Base-by-base conservation (phyloP, 2,329 filamentous ascomycete genomes). In the Aureobasidium leucospermi region DNA sequence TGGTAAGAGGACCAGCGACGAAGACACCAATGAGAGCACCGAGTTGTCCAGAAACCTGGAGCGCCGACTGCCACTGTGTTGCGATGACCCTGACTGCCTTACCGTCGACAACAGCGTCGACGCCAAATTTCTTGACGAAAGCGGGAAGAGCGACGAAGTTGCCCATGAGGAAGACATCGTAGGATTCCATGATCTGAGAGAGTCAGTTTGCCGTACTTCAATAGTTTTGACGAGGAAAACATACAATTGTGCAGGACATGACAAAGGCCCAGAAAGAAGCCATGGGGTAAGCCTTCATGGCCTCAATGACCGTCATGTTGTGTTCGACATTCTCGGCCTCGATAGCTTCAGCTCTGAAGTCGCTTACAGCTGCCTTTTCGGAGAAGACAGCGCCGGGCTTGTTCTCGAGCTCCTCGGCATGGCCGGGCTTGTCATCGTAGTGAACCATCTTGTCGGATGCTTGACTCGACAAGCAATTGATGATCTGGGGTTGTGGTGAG, bases 141-240 rank as follows among this genome's bases (percentile, higher is more conserved):
- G 65, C 61, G 23, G 70, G 57, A 7, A 79, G 74, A 60, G 82
- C 81, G 43, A 85, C 70, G 69, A 86, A 86, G 61, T 81, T 79
- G 51, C 79, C 79, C 67, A 81, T 83, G 23, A 86, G 72, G 74
- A 86, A 85, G 62, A 85, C 79, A 68, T 78, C 78, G 75, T 84
- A 86, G 4, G 82, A 80, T 68, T 85, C 83, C 83, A 86, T 85
- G 65, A 84, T 82, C 82, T 85, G 67, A 48, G 63, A 23, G 62
- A 55, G 63, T 62, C 47, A 67, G 68, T 60, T 63, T 4, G 15
- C 51, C 47, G 28, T 63, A 28, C n/a, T 16, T 60, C 46, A 49
- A 32, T 51, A 29, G 51, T 49, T 19, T 15, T 38, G 49, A 32
- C 42, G 39, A 36, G 19, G 9, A 34, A 15, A 60, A 63, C 80